Percentiles rank a stretch among this genome's conserved stretches.
Evolutionary conservation across 441 rosid species (phyloP).

Genomic region (Sinapis alba): DNA sequence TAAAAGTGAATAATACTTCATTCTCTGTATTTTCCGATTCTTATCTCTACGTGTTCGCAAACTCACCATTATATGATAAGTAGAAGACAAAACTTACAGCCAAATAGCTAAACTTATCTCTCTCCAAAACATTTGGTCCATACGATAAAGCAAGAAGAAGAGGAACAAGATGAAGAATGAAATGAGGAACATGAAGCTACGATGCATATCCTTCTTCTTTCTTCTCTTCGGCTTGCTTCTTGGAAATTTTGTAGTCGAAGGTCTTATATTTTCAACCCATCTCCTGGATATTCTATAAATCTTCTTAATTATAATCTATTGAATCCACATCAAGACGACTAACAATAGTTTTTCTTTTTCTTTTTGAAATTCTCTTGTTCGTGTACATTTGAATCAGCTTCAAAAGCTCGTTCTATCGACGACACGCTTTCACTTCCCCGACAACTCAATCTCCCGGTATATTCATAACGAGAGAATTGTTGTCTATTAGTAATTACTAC

Average conservation of each 20-base stretch:
- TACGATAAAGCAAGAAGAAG: constrained; percentile 27
- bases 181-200: constrained; percentile 37
- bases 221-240: constrained; percentile 54
- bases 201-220: constrained; percentile 40
- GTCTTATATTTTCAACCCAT: constrained; percentile 33
- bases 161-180: constrained; percentile 33
- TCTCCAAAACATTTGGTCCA: constrained; percentile 44
- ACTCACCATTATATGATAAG: constrained; percentile 38
- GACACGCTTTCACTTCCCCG: constrained; percentile 20
- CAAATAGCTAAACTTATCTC: constrained; percentile 36
- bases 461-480: not conserved
- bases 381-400: constrained; percentile 23
- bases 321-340: not conserved
- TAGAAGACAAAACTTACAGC: constrained; percentile 42
- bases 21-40: constrained; percentile 12
- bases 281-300: not conserved
- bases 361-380: too few relatives aligned
- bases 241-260: constrained; percentile 53
- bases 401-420: constrained; percentile 23
- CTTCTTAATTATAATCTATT: not conserved
- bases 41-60: constrained; percentile 40
- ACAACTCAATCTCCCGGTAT: constrained; percentile 29
- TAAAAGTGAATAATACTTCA: constrained; percentile 16
- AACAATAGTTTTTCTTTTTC: not conserved
- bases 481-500: not conserved